phyloP scores from a whole-genome alignment of 208 protist genomes.

The Acanthamoeba healyi region DNA sequence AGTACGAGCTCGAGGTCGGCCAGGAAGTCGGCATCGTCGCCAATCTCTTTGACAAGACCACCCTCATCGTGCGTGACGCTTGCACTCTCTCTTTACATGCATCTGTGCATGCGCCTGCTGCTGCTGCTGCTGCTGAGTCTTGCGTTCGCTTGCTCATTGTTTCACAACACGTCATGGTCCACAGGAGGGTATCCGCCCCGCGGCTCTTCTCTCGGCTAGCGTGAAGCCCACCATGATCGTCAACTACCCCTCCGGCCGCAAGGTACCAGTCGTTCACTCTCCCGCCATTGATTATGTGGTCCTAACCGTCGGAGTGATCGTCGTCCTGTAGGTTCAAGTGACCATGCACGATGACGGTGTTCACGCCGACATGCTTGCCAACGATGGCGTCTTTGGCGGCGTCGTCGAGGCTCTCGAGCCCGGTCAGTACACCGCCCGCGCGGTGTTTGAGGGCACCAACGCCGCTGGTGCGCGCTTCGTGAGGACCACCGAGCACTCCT shows the following conservation, averaged over 20 bases:
- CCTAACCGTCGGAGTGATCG: too few species aligned
- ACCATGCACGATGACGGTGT: constrained; percentile 82
- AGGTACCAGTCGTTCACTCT: neutral
- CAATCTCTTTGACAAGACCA: constrained; percentile 6
- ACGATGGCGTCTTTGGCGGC: constrained; percentile 81
- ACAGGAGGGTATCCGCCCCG: constrained; percentile 2
- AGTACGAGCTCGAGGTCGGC: constrained; percentile 49
- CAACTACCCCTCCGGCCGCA: neutral
- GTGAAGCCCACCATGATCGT: neutral
- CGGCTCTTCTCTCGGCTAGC: neutral
- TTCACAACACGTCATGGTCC: too few species aligned
- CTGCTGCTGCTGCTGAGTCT: too few species aligned
- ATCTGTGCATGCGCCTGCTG: neutral
- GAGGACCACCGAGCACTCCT: constrained; percentile 78
- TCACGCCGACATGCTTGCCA: constrained; percentile 53
- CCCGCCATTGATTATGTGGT: too few species aligned
- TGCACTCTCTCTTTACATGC: neutral
- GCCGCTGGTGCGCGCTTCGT: constrained; percentile 16
- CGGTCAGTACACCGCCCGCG: constrained; percentile 74
- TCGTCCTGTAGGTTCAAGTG: neutral
- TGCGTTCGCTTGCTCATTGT: too few species aligned
- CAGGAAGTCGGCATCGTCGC: constrained; percentile 64
- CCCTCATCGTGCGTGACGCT: neutral
- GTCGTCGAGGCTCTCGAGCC: constrained; percentile 46
- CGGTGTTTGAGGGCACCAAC: neutral